Evolutionary conservation across 2,329 filamentous ascomycete species (phyloP).

Genomic region (Periconia sp.): DNA sequence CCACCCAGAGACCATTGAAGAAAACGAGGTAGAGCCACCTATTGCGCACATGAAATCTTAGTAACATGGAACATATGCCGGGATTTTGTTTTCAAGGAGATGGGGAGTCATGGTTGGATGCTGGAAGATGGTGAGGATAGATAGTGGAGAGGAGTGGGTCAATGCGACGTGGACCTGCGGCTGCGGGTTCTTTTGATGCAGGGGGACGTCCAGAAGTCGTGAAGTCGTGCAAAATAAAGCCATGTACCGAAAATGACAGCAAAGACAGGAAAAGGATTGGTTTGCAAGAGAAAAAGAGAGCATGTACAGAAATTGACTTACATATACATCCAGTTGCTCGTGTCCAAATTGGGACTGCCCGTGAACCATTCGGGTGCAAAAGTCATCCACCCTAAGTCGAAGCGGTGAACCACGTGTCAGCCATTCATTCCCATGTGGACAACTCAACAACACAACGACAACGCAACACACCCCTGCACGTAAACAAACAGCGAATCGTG

Average conservation of each 20-base stretch:
- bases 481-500: too few species aligned
- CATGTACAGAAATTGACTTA: constrained; percentile 28
- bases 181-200: background rate
- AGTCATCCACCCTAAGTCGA: constrained; percentile 58
- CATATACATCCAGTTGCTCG: constrained; percentile 62
- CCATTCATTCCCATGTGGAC: constrained; percentile 21
- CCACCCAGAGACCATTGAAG: constrained; percentile 67
- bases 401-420: constrained; percentile 44
- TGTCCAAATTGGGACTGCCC: constrained; percentile 59
- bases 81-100: background rate
- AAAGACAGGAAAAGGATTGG: background rate
- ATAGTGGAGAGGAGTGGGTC: background rate
- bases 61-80: background rate
- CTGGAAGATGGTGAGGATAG: background rate
- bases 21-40: constrained; percentile 64
- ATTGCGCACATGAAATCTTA: background rate
- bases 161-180: constrained; percentile 5
- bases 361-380: constrained; percentile 67
- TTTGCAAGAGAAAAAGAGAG: background rate
- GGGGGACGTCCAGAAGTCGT: background rate
- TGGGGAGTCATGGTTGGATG: background rate
- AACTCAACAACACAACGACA: constrained; percentile 2
- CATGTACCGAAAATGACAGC: background rate
- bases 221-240: background rate
- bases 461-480: constrained; percentile 19